These are phyloP conservation scores for Parachlorella kessleri DNA, from an alignment of 139 green algal species.

Conservation along the genomic window DNA sequence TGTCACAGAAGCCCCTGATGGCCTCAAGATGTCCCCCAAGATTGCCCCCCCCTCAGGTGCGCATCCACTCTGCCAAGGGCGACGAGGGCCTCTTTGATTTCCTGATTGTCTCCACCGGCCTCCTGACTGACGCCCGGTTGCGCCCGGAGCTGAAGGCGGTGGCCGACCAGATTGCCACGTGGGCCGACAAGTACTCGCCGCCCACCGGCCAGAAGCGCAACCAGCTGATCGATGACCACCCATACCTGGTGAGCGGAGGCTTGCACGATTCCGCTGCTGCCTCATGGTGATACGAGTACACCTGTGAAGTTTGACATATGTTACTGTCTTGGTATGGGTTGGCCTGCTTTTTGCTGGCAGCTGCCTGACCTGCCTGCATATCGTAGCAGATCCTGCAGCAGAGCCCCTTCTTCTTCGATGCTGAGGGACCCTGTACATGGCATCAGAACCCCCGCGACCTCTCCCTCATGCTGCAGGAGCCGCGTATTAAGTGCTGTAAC, in stretches of 20 bases:
- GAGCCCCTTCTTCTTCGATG: no score
- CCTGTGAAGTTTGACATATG: no score
- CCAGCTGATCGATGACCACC: slow-evolving; percentile 45
- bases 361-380: background rate
- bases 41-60: slow-evolving; percentile 28
- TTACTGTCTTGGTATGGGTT: background rate
- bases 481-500: no score
- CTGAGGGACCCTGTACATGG: no score
- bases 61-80: slow-evolving; percentile 34
- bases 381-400: background rate
- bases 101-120: slow-evolving; percentile 40
- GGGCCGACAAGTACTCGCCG: slow-evolving; percentile 24
- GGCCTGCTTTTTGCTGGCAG: background rate
- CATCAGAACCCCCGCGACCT: no score
- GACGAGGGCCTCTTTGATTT: slow-evolving; percentile 43
- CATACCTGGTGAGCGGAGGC: slow-evolving; percentile 33
- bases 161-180: slow-evolving; percentile 35
- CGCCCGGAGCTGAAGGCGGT: slow-evolving; percentile 37
- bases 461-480: no score
- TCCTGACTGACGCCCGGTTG: slow-evolving; percentile 41
- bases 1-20: no score
- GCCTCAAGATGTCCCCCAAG: no score
- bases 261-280: background rate
- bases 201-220: slow-evolving; percentile 13
- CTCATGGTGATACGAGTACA: no score